Conservation (phyloP, 2,329 filamentous ascomycete genomes). For the Alternaria sp. region DNA sequence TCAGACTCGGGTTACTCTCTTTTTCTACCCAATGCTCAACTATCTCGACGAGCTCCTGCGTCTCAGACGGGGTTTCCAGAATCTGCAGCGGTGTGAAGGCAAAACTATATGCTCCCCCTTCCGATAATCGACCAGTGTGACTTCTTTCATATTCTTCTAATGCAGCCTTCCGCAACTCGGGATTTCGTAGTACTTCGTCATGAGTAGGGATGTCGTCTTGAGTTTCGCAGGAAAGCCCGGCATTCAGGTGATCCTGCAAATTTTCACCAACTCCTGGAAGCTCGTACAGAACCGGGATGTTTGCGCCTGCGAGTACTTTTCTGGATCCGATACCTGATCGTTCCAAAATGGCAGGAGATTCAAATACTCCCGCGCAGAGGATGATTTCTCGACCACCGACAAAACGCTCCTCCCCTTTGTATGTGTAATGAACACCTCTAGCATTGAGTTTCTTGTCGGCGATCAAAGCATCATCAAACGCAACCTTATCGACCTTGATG, state of each 20-base stretch:
- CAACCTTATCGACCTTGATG: conserved; percentile 24
- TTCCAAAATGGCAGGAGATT: conserved; percentile 62
- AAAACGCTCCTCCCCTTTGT: conserved; percentile 13
- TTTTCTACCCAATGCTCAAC: conserved; percentile 10
- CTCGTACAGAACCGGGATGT: conserved; percentile 61
- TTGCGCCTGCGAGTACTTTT: conserved; percentile 57
- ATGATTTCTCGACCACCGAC: conserved; percentile 22
- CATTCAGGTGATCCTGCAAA: conserved; percentile 63
- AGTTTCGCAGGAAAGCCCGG: conserved; percentile 22
- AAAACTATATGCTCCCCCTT: conserved; percentile 30
- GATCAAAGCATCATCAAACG: conserved; percentile 14
- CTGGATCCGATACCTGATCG: conserved; percentile 66
- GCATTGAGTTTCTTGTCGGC: conserved; percentile 22
- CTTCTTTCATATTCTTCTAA: conserved; percentile 22
- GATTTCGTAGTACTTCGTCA: conserved; percentile 17
- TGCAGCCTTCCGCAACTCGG: conserved; percentile 18
- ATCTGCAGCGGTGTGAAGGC: conserved; percentile 31
- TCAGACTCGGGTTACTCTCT: conserved; percentile 11
- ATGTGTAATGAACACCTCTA: conserved; percentile 20
- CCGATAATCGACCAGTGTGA: conserved; percentile 24
- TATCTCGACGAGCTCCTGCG: conserved; percentile 15
- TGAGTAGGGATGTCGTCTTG: conserved; percentile 20
- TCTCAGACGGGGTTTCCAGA: conserved; percentile 22
- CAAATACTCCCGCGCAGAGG: conserved; percentile 57
- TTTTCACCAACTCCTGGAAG: conserved; percentile 69